A percentile compares a stretch with the other conserved stretches of the same genome.
phyloP scores from a whole-genome alignment of 106 monocot genomes.

The Dendrobium huoshanense region DNA sequence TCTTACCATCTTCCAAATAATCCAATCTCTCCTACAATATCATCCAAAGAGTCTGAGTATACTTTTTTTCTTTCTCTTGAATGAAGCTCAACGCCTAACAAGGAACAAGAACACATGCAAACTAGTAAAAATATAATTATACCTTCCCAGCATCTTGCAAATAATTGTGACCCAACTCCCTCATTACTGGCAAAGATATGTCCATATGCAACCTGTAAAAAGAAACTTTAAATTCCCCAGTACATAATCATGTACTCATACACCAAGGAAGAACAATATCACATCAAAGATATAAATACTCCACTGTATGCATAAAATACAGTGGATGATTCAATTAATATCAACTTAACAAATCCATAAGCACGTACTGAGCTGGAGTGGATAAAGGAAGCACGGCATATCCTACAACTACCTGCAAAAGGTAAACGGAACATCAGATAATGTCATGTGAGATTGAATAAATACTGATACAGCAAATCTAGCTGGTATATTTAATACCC shows the following conservation, averaged over 20 bases:
- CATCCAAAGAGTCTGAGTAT: neutral
- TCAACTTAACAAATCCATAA: neutral
- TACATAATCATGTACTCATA: neutral
- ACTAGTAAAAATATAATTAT: constrained; percentile 6
- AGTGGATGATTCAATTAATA: neutral
- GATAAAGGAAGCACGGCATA: constrained; percentile 90
- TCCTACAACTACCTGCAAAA: constrained; percentile 80
- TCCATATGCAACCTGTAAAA: constrained; percentile 68
- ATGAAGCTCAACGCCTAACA: neutral
- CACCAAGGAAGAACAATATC: neutral
- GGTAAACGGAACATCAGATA: constrained; percentile 4
- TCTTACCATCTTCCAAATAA: constrained; percentile 96
- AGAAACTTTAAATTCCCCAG: neutral
- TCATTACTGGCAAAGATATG: constrained; percentile 76
- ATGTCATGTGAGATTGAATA: neutral
- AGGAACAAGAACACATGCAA: neutral
- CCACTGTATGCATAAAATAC: neutral
- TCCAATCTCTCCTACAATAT: constrained; percentile 78
- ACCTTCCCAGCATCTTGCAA: constrained; percentile 89
- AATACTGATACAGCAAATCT: neutral
- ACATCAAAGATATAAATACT: neutral
- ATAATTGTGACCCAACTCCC: constrained; percentile 88
- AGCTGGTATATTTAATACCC: constrained; percentile 12
- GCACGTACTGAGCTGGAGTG: constrained; percentile 74
- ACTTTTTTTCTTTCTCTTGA: neutral